Percentiles rank a stretch among this genome's conserved stretches.
These are phyloP conservation scores for Mucor piriformis DNA, from an alignment of 371 early-diverging fungal species.

Conservation along the genomic window DNA sequence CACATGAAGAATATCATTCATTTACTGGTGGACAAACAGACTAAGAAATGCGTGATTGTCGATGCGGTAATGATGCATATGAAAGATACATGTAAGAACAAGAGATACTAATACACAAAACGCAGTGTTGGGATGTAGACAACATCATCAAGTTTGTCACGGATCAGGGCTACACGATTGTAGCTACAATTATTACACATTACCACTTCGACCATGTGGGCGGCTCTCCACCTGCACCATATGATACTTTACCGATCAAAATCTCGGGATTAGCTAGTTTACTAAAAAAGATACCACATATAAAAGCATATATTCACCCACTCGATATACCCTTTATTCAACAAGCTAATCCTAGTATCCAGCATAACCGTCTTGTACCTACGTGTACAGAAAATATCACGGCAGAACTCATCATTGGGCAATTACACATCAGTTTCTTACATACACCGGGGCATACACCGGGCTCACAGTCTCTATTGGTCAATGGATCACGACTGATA, in stretches of 20 bases:
- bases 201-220: slow-evolving; percentile 86
- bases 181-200: slow-evolving; percentile 79
- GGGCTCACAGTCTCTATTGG: slow-evolving; percentile 81
- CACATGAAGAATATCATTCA: slow-evolving; percentile 87
- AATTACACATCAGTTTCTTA: slow-evolving; percentile 63
- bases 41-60: slow-evolving; percentile 74
- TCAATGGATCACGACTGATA: slow-evolving; percentile 75
- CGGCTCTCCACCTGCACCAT: slow-evolving; percentile 80
- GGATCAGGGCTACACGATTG: slow-evolving; percentile 64
- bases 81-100: no score
- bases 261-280: slow-evolving; percentile 79
- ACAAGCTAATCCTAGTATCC: slow-evolving; percentile 69
- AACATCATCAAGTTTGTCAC: slow-evolving; percentile 69
- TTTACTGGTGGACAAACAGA: slow-evolving; percentile 66
- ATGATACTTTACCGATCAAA: slow-evolving; percentile 73
- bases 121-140: slow-evolving; percentile 86
- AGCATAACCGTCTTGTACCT: slow-evolving; percentile 56
- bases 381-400: slow-evolving; percentile 61
- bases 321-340: slow-evolving; percentile 74
- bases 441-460: slow-evolving; percentile 93
- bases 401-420: slow-evolving; percentile 56
- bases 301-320: slow-evolving; percentile 76
- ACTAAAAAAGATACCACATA: slow-evolving; percentile 67
- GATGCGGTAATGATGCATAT: slow-evolving; percentile 62
- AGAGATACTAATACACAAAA: not conserved